phyloP scores from a whole-genome alignment of 1,139 yeast genomes.

The Yamadazyma atmosphaerica region DNA sequence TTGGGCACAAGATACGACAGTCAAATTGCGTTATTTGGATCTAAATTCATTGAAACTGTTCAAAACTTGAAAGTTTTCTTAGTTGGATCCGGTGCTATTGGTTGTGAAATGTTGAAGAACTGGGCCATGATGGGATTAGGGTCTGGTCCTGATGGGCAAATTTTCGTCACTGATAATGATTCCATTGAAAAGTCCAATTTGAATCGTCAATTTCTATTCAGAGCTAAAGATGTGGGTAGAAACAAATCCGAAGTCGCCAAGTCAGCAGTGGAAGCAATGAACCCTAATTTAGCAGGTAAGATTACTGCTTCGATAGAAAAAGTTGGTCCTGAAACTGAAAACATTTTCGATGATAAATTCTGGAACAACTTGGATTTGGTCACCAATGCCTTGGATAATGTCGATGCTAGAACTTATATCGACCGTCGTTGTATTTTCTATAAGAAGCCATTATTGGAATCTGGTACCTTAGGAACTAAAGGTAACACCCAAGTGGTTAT shows the following conservation, averaged over 20 bases:
- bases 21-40: constrained; percentile 93
- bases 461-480: constrained; percentile 97
- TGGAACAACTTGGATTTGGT: constrained; percentile 86
- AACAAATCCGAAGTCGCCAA: constrained; percentile 93
- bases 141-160: constrained; percentile 84
- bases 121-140: constrained; percentile 99
- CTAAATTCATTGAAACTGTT: constrained; percentile 67
- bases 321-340: constrained; percentile 91
- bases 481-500: constrained; percentile 97
- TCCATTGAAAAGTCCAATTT: constrained; percentile 93
- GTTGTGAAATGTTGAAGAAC: constrained; percentile 97
- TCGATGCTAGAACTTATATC: constrained; percentile 96
- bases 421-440: constrained; percentile 95
- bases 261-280: constrained; percentile 77
- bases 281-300: constrained; percentile 77
- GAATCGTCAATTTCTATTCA: constrained; percentile 92
- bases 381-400: constrained; percentile 94
- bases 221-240: constrained; percentile 92
- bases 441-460: constrained; percentile 87
- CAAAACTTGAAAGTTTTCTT: constrained; percentile 81
- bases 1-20: constrained; percentile 82
- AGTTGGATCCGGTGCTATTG: constrained; percentile 99
- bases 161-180: constrained; percentile 88
- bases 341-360: constrained; percentile 81
- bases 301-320: constrained; percentile 79